These are phyloP conservation scores for Podospora australis DNA, from an alignment of 495 filamentous ascomycete genomes.

Conservation along the genomic window DNA sequence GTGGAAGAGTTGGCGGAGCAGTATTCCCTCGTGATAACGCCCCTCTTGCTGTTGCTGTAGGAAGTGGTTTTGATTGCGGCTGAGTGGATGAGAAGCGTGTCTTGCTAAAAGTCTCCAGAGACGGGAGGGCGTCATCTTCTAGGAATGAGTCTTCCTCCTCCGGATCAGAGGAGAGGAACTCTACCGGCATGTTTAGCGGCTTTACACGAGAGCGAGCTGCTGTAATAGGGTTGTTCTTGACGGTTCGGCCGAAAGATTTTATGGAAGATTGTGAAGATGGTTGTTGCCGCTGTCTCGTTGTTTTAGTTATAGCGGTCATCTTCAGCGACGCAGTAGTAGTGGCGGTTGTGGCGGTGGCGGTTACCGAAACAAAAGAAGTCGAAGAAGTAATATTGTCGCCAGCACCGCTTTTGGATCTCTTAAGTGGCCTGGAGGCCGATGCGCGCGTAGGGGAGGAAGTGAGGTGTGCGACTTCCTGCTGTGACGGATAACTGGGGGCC, in stretches of 20 bases:
- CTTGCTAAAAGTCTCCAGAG: not conserved
- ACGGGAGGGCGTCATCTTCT: not conserved
- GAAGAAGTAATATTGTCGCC: not conserved
- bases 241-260: not conserved
- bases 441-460: not conserved
- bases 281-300: not conserved
- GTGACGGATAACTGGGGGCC: not conserved
- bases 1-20: not conserved
- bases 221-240: not conserved
- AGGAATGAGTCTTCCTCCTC: not conserved
- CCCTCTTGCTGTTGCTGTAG: not conserved
- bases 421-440: slow-evolving; percentile 17
- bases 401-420: slow-evolving; percentile 21
- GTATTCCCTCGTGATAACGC: not conserved
- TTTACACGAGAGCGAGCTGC: not conserved
- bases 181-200: not conserved
- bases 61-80: not conserved
- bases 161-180: not conserved
- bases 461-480: not conserved
- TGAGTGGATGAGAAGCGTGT: not conserved
- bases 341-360: too few species aligned
- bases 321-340: too few species aligned
- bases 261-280: not conserved
- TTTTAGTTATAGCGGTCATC: too few species aligned
- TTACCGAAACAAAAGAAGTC: too few species aligned